These are phyloP conservation scores for Leucoagaricus sp. DNA, from an alignment of 1,284 basidiomycete genomes.

Conservation along the genomic window DNA sequence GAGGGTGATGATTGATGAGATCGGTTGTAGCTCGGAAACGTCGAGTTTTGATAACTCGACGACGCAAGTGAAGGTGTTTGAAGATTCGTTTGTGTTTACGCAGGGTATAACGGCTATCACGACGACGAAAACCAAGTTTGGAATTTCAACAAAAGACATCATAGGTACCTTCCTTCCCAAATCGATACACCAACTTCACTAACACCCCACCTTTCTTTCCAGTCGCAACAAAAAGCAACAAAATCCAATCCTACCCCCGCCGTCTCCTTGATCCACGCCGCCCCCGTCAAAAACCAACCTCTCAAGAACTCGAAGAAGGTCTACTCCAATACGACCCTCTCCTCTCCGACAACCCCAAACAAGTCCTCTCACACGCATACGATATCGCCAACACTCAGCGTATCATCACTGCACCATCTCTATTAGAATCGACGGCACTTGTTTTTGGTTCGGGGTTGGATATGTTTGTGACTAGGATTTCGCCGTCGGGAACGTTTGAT, in stretches of 20 bases:
- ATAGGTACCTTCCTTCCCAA: conserved; percentile 57
- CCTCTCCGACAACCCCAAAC: conserved; percentile 71
- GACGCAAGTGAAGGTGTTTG: conserved; percentile 54
- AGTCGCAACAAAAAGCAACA: conserved; percentile 80
- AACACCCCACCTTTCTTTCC: neutral
- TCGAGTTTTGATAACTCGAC: conserved; percentile 65
- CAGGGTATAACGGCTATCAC: conserved; percentile 69
- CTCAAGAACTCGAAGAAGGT: conserved; percentile 83
- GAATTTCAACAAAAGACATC: conserved; percentile 86
- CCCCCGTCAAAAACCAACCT: conserved; percentile 76
- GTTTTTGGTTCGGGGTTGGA: conserved; percentile 88
- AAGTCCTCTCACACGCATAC: conserved; percentile 79
- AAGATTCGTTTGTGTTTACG: conserved; percentile 76
- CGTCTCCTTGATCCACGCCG: conserved; percentile 84
- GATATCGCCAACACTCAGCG: conserved; percentile 66
- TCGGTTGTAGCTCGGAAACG: conserved; percentile 70
- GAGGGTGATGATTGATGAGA: neutral
- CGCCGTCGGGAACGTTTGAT: conserved; percentile 92
- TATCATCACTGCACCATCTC: conserved; percentile 77
- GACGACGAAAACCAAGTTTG: conserved; percentile 83
- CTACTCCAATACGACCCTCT: conserved; percentile 85
- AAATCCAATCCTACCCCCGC: conserved; percentile 77
- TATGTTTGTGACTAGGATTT: conserved; percentile 81
- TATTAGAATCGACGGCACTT: conserved; percentile 92
- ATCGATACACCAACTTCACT: neutral